Evolutionary conservation across 441 rosid genomes (phyloP).

Genomic region (Syzygium syzygioides): DNA sequence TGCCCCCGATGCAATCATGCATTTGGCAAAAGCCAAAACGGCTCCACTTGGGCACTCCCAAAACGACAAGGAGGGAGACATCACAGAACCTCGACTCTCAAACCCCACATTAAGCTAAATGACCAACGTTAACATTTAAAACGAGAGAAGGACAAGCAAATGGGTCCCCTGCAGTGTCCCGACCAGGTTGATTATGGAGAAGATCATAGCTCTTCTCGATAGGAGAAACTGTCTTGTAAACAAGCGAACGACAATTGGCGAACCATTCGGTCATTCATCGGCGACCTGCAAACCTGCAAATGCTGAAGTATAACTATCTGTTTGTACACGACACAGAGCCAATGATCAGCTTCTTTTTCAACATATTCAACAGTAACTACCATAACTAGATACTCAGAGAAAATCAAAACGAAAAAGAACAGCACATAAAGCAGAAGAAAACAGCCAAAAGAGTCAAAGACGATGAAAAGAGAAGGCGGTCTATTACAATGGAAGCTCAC

Average conservation of each 20-base stretch:
- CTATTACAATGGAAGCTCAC: neutral
- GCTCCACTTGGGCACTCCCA: neutral
- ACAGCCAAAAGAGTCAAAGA: neutral
- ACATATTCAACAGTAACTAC: neutral
- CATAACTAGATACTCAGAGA: neutral
- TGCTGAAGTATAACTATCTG: neutral
- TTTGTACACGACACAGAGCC: neutral
- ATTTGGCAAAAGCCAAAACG: neutral
- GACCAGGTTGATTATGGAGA: neutral
- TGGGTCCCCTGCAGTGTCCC: neutral
- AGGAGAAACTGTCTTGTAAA: neutral
- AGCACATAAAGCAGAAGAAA: neutral
- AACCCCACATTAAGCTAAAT: neutral
- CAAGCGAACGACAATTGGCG: neutral
- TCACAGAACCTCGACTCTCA: neutral
- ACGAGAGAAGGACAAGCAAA: neutral
- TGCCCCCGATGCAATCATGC: neutral
- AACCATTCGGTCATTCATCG: neutral
- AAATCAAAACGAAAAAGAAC: neutral
- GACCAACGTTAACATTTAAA: neutral
- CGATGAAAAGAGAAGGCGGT: neutral
- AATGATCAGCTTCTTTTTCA: neutral
- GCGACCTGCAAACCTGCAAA: neutral
- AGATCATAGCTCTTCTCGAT: neutral
- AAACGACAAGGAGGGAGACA: neutral